Conservation (phyloP, 2,329 filamentous ascomycete species). For the Pseudocercospora cruenta region DNA sequence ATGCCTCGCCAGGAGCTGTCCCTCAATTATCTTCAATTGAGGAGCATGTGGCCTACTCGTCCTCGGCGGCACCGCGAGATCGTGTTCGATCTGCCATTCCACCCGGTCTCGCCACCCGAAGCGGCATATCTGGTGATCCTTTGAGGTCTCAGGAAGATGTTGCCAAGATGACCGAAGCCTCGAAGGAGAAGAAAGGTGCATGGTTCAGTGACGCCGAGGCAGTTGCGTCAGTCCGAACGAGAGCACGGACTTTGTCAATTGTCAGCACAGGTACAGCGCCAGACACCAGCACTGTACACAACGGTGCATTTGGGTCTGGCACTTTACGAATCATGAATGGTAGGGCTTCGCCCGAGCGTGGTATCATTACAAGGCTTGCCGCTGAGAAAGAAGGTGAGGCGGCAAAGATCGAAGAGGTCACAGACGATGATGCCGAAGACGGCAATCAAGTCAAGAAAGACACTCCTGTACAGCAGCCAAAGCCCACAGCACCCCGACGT, state of each 20-base stretch:
- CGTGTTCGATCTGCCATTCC: slow-evolving; percentile 43
- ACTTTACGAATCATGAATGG: slow-evolving; percentile 54
- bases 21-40: slow-evolving; percentile 26
- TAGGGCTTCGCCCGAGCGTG: slow-evolving; percentile 48
- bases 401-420: slow-evolving; percentile 5
- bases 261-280: slow-evolving; percentile 43
- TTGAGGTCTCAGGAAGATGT: slow-evolving; percentile 22
- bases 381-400: slow-evolving; percentile 5
- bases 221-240: neutral
- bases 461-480: neutral
- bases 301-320: slow-evolving; percentile 48
- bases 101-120: slow-evolving; percentile 42
- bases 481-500: neutral
- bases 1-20: slow-evolving; percentile 25
- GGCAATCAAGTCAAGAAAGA: neutral
- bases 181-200: slow-evolving; percentile 17
- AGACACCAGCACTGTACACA: slow-evolving; percentile 41
- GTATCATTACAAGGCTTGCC: slow-evolving; percentile 31
- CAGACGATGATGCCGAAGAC: slow-evolving; percentile 4
- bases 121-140: slow-evolving; percentile 23
- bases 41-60: slow-evolving; percentile 23
- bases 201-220: slow-evolving; percentile 21
- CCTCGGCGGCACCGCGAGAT: slow-evolving; percentile 12
- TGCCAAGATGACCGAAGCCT: slow-evolving; percentile 1
- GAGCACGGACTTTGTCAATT: slow-evolving; percentile 21